Base-by-base conservation (phyloP, 129 eudicot species). In the Flaveria ramosissima region DNA sequence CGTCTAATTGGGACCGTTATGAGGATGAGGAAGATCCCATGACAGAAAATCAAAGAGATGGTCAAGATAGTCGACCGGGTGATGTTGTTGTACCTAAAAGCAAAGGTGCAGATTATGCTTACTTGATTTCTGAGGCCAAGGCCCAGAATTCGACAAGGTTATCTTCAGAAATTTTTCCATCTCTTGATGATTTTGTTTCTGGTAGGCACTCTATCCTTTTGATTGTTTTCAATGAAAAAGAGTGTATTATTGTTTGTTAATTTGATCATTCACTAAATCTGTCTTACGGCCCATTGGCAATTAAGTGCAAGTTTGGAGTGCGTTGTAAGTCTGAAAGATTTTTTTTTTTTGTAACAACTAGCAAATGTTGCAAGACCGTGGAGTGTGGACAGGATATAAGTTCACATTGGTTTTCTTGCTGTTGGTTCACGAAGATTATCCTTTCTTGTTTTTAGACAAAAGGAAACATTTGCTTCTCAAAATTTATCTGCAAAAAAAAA, bases 1-100 rank as follows among this genome's bases (percentile, higher is more conserved):
- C 93, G 14, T 89, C 98, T 6, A 94, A 94, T 69, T 94, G 93
- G 97, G 96, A 87, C 71, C 89, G 97, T 13, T 94, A 94, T 60
- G 86, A 83, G 36, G 89, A 88, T 23, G 89, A 84, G 69, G 65
- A 77, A 24, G 89, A 85, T 75, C 68, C 79, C 19, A 85, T 71
- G 43, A 65, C 74, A 1, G 86, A 83, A 77, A 61, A 30, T 66
- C 57, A 68, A 68, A 53, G 64, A 12, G 77, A 68, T 17, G 81
- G 53, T 74, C 80, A 81, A 15, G 77, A 72, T 17, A 79, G 47
- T 77, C 80, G 81, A 72, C 82, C 70, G 51, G 59, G 67, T 64
- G 98, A 88, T 57, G 74, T 50, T 73, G 76, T 83, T 76, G 36
- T 82, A 76, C 96, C 88, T 6, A 90, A 93, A 80, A 93, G 98